These are phyloP conservation scores for Aegle marmelos DNA, from an alignment of 345 rosid species.

Conservation along the genomic window DNA sequence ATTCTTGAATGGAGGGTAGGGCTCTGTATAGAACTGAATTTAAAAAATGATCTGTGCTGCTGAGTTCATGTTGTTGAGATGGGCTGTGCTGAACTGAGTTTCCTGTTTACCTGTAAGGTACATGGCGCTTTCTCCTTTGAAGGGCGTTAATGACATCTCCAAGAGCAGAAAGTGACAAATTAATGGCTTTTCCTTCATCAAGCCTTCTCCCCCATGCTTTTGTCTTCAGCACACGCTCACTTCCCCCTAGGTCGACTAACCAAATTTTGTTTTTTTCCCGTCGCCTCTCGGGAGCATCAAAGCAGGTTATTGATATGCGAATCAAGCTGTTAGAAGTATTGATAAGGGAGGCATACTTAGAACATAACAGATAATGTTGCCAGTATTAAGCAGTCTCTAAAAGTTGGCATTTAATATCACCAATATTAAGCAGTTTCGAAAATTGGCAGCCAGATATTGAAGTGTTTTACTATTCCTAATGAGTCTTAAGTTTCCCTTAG, in stretches of 20 bases:
- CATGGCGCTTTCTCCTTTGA: constrained; percentile 59
- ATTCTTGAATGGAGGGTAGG: neutral
- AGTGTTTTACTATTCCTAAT: neutral
- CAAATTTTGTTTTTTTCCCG: constrained; percentile 67
- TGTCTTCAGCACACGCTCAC: constrained; percentile 83
- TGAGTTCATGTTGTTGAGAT: neutral
- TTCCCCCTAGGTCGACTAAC: constrained; percentile 84
- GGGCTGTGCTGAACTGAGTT: neutral
- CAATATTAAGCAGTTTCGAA: neutral
- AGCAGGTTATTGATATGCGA: constrained; percentile 55
- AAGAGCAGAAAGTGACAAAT: constrained; percentile 76
- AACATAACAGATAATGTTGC: neutral
- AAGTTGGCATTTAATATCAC: neutral
- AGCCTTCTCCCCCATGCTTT: constrained; percentile 77
- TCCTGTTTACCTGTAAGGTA: constrained; percentile 65
- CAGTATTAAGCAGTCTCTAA: neutral
- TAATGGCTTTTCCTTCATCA: constrained; percentile 91
- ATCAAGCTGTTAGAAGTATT: constrained; percentile 53
- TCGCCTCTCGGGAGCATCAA: constrained; percentile 56
- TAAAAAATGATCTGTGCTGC: neutral
- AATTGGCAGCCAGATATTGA: constrained; percentile 2
- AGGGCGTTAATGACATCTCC: constrained; percentile 79
- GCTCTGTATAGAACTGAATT: neutral
- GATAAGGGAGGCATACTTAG: neutral
- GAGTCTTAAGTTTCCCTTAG: neutral